A percentile compares a stretch with the other conserved stretches of the same genome.
Conservation (phyloP, 2,329 filamentous ascomycete genomes). For the Trichoderma endophyticum region DNA sequence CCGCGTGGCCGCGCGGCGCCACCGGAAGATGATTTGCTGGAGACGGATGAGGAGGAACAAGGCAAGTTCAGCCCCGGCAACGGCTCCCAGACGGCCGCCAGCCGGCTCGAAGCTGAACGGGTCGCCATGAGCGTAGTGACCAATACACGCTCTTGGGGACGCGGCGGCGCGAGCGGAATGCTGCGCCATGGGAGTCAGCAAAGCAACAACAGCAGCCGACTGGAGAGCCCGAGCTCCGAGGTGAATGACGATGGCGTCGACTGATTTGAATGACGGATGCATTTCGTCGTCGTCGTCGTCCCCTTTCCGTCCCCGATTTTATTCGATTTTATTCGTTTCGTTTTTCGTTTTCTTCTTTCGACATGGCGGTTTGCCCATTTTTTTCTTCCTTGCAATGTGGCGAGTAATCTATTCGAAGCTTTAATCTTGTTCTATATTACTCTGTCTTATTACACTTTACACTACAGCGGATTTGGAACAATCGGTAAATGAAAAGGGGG, state of each 20-base stretch:
- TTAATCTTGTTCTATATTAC: conserved; percentile 2
- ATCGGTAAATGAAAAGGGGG: not conserved
- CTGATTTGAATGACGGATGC: conserved; percentile 20
- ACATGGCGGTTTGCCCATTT: not conserved
- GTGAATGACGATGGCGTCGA: conserved; percentile 36
- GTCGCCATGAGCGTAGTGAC: conserved; percentile 44
- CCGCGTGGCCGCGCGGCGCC: conserved; percentile 39
- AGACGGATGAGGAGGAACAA: conserved; percentile 38
- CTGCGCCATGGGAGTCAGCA: conserved; percentile 36
- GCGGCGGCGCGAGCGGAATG: conserved; percentile 43
- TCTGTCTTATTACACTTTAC: not conserved
- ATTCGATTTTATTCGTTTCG: not conserved
- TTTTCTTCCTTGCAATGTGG: not conserved
- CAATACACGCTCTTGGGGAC: conserved; percentile 37
- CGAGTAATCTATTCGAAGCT: not conserved
- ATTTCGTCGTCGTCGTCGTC: not conserved
- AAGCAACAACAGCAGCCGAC: conserved; percentile 22
- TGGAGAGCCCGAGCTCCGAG: conserved; percentile 21
- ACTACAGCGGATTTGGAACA: not conserved
- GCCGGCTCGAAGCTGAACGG: conserved; percentile 38
- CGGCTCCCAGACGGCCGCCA: not conserved
- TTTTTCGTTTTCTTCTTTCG: not conserved
- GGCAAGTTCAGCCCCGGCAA: not conserved
- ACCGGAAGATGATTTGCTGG: conserved; percentile 42
- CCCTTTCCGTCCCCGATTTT: not conserved